Conservation (phyloP, 1,284 basidiomycete species). For the Pseudozyma tsukubaensis region DNA sequence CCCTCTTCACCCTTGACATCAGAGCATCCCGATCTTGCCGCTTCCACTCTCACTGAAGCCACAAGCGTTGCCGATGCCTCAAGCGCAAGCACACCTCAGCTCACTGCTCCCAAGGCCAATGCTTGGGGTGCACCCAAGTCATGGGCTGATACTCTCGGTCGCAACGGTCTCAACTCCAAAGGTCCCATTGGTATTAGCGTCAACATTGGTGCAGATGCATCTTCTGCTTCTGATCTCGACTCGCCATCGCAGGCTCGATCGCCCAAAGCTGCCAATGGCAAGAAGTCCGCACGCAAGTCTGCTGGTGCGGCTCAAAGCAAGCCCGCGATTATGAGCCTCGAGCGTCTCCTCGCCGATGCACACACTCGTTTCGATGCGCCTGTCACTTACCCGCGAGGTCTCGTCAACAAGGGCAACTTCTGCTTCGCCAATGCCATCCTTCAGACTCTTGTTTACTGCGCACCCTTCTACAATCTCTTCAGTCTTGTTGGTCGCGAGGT, state of each 20-base stretch:
- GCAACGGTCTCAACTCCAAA: conserved; percentile 20
- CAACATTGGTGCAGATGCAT: conserved; percentile 28
- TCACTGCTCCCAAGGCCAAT: conserved; percentile 23
- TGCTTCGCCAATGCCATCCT: conserved; percentile 96
- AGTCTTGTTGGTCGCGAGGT: conserved; percentile 76
- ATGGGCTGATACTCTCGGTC: conserved; percentile 41
- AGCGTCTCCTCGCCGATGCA: conserved; percentile 44
- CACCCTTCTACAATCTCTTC: conserved; percentile 85
- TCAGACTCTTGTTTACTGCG: conserved; percentile 88
- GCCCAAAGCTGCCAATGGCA: conserved; percentile 25
- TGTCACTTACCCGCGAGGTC: conserved; percentile 78
- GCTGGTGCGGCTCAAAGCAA: conserved; percentile 9
- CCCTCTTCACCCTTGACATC: conserved; percentile 34
- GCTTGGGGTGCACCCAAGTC: conserved; percentile 47
- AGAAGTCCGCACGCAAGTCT: conserved; percentile 34
- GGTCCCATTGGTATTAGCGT: conserved; percentile 47
- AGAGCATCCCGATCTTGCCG: conserved; percentile 38
- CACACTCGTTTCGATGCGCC: conserved; percentile 64
- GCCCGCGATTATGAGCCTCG: conserved; percentile 37
- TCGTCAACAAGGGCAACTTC: conserved; percentile 96
- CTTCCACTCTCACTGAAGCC: conserved; percentile 45
- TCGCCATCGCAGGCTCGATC: conserved; percentile 34
- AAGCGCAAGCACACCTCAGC: conserved; percentile 21
- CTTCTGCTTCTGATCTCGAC: conserved; percentile 20
- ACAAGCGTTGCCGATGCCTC: conserved; percentile 36